phyloP scores from a whole-genome alignment of 164 flowering plant genomes.

The Umbellularia californica region DNA sequence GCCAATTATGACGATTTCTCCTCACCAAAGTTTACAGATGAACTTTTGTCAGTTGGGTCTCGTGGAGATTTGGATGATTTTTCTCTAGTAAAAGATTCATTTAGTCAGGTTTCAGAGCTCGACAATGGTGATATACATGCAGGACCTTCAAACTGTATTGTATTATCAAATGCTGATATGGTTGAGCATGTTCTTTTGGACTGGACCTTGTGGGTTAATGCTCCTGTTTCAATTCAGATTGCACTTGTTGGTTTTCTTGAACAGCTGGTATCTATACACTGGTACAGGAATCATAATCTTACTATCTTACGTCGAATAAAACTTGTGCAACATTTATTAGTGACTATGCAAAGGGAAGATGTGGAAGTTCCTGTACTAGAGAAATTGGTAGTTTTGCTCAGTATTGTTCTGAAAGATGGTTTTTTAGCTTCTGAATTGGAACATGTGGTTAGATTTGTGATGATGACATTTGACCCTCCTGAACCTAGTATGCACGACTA shows the following conservation, averaged over 20 bases:
- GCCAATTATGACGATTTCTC: constrained; percentile 55
- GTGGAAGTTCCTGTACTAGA: constrained; percentile 95
- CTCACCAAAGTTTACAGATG: constrained; percentile 73
- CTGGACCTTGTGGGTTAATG: constrained; percentile 97
- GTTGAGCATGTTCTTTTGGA: constrained; percentile 96
- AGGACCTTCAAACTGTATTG: constrained; percentile 92
- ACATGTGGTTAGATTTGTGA: constrained; percentile 86
- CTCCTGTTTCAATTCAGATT: constrained; percentile 83
- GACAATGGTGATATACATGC: constrained; percentile 55
- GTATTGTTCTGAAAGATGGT: constrained; percentile 93
- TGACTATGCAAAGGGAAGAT: constrained; percentile 96
- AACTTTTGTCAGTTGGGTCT: constrained; percentile 75
- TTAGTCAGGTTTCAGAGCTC: constrained; percentile 88
- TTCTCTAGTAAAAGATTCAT: constrained; percentile 74
- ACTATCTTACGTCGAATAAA: constrained; percentile 83
- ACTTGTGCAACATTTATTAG: constrained; percentile 92
- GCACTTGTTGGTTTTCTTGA: constrained; percentile 88
- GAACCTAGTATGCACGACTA: constrained; percentile 38
- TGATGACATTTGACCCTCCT: constrained; percentile 98
- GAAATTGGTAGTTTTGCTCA: constrained; percentile 85
- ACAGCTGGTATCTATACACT: constrained; percentile 94
- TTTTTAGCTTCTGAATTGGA: constrained; percentile 88
- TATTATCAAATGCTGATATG: constrained; percentile 94
- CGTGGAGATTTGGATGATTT: constrained; percentile 92
- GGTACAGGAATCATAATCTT: constrained; percentile 96